Base-by-base conservation (phyloP, 1,139 yeast genomes). In the Suhomyces bolitotheri region DNA sequence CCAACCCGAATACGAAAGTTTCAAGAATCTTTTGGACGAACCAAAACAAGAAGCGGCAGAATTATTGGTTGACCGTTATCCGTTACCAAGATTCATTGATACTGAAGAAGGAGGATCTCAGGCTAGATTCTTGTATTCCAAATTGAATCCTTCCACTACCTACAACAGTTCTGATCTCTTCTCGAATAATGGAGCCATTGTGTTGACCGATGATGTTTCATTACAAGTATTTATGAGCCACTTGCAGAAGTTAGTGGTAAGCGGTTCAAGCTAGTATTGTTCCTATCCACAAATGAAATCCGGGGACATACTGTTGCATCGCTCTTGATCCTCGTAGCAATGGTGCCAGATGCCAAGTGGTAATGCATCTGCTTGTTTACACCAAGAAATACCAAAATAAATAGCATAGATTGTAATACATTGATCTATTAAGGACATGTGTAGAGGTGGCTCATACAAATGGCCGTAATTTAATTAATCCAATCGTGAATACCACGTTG, bases 91-190 rank as follows among this genome's bases (percentile, higher is more conserved):
- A 65, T 92, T 87, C 60, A 88, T 90, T 50, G 96, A 90, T 52
- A 89, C 97, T 37, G 97, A 90, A 58, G 96, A 89, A 52, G 97
- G 97, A 54, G 97, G 96, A 35, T 89, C 97, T 19, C 98, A 92
- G 69, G 97, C 97, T 2, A 82, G 98, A 69, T 92, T 92, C 75
- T 76, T 92, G 64, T 80, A 88, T 58, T 87, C 97, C 32, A 90
- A 88, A 66, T 79, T 92, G 62, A 92, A 92, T 62, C 97, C 98
- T 31, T 83, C 96, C 32, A 87, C 87, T 45, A 83, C 92, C 27
- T 86, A 84, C 62, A 82, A 77, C 54, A 72, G 73, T 41, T 69
- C 74, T 45, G 83, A 78, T 49, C 63, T 71, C 39, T 71, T 71
- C 33, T 63, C 65, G 31, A 65, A 72, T 37, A 71, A 75, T 34